These are phyloP conservation scores for Leavenworthia alabamica DNA, from an alignment of 345 rosid genomes.

Conservation along the genomic window DNA sequence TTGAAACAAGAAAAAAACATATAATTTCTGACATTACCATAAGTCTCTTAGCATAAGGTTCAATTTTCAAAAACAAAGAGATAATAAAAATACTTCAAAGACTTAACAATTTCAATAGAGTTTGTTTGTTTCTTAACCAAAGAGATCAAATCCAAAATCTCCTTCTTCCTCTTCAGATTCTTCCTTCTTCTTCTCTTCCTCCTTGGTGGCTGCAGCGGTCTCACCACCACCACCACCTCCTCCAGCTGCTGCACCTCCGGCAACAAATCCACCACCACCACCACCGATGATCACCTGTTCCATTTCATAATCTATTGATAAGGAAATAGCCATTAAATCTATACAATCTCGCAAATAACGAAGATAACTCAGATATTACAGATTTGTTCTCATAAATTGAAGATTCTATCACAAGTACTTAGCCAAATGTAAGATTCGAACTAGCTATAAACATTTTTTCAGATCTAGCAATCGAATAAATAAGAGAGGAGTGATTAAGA, in stretches of 20 bases:
- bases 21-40: slow-evolving; percentile 16
- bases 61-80: not conserved
- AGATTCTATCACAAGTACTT: not conserved
- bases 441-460: too few species aligned
- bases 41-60: not conserved
- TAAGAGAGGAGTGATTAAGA: not conserved
- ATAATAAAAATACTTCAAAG: not conserved
- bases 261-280: too few species aligned
- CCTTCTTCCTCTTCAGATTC: slow-evolving; percentile 60
- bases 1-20: slow-evolving; percentile 14
- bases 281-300: slow-evolving; percentile 48
- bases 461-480: not conserved
- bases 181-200: slow-evolving; percentile 59
- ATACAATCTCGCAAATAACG: too few species aligned
- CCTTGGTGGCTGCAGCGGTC: slow-evolving; percentile 42
- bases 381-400: too few species aligned
- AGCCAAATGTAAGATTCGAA: not conserved
- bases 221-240: too few species aligned
- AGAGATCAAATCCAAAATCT: slow-evolving; percentile 64
- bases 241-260: too few species aligned
- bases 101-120: not conserved
- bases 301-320: not conserved
- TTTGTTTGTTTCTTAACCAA: slow-evolving; percentile 42
- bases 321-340: too few species aligned
- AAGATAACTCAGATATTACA: too few species aligned